Conservation (phyloP, 2,329 filamentous ascomycete species). For the Lachnellula hyalina region DNA sequence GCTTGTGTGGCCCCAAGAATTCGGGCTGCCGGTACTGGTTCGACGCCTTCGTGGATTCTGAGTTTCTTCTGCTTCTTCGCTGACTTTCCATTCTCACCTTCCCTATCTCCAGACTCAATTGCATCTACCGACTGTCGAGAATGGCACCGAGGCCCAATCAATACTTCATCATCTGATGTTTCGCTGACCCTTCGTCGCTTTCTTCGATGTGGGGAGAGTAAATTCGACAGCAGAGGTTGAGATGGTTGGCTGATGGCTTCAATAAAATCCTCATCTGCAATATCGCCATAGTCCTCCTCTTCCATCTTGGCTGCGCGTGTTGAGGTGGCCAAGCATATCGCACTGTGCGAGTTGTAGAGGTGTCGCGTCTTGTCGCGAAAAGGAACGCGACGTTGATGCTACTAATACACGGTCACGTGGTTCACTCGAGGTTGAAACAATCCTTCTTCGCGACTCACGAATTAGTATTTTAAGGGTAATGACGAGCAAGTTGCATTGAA, state of each 20-base stretch:
- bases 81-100: constrained; percentile 16
- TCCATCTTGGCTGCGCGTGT: constrained; percentile 23
- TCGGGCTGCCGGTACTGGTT: constrained; percentile 21
- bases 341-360: too few relatives aligned
- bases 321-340: not conserved
- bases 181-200: constrained; percentile 33
- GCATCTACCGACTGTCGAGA: constrained; percentile 13
- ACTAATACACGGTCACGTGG: not conserved
- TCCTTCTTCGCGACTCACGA: too few relatives aligned
- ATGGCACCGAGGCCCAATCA: constrained; percentile 6
- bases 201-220: constrained; percentile 25
- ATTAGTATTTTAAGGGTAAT: too few relatives aligned
- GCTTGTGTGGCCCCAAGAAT: constrained; percentile 30
- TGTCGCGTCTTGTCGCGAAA: not conserved
- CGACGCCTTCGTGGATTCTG: constrained; percentile 24
- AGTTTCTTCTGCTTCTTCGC: constrained; percentile 26
- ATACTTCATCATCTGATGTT: constrained; percentile 8
- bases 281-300: constrained; percentile 58
- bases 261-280: constrained; percentile 62
- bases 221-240: constrained; percentile 27
- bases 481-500: too few relatives aligned
- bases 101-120: constrained; percentile 12
- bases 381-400: not conserved
- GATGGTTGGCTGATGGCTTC: constrained; percentile 49
- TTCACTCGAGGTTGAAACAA: too few relatives aligned